A percentile compares a stretch with the other conserved stretches of the same genome.
phyloP scores from a whole-genome alignment of 345 rosid species.

The Syzygium grande region DNA sequence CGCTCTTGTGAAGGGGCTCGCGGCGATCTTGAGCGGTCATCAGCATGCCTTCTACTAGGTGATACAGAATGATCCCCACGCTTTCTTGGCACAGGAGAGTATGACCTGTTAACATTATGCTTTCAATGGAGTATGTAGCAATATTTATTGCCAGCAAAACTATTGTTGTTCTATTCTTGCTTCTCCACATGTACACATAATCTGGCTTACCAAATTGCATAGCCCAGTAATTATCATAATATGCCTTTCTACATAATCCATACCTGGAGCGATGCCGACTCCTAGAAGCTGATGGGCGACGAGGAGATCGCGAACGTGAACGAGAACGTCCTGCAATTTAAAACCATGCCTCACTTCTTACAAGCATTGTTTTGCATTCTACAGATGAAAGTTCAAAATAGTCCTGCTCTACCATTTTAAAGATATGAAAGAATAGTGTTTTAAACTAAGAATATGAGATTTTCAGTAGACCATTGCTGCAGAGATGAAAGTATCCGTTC shows the following conservation, averaged over 20 bases:
- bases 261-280: slow-evolving; percentile 82
- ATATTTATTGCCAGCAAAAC: not conserved
- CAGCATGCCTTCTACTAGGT: slow-evolving; percentile 59
- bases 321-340: slow-evolving; percentile 59
- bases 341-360: not conserved
- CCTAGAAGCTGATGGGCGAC: slow-evolving; percentile 58
- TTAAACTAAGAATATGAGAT: not conserved
- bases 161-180: not conserved
- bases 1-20: slow-evolving; percentile 66
- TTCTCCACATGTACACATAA: not conserved
- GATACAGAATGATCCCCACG: slow-evolving; percentile 59
- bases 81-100: slow-evolving; percentile 67
- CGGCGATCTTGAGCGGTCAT: slow-evolving; percentile 53
- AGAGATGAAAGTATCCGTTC: not conserved
- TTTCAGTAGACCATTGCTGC: not conserved
- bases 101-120: slow-evolving; percentile 42
- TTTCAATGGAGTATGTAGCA: not conserved
- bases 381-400: not conserved
- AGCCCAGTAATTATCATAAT: not conserved
- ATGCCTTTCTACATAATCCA: not conserved
- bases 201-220: not conserved
- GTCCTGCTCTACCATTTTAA: not conserved
- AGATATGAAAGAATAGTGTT: not conserved
- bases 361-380: not conserved
- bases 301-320: slow-evolving; percentile 76